Evolutionary conservation across 768 basidiomycete species (phyloP).

Genomic region (Hygrocybe coccinea): DNA sequence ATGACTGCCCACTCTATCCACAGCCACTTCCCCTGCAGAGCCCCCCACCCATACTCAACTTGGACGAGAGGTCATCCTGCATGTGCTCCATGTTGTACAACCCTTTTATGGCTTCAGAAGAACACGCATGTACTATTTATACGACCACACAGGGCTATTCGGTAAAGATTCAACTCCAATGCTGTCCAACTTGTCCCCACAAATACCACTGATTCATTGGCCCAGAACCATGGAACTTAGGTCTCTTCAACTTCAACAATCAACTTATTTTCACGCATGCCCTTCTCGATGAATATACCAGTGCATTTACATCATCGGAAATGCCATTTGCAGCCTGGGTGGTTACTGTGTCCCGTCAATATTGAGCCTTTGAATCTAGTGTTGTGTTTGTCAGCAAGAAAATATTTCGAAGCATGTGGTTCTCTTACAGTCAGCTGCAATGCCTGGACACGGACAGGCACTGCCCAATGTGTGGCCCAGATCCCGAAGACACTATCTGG

Average conservation of each 20-base stretch:
- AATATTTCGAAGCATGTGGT: conserved; percentile 32
- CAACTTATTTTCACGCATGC: conserved; percentile 27
- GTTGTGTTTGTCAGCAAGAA: conserved; percentile 24
- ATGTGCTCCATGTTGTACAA: not conserved
- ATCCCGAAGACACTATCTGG: conserved; percentile 28
- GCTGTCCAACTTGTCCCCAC: conserved; percentile 2
- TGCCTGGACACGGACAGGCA: conserved; percentile 20
- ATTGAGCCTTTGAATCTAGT: conserved; percentile 8
- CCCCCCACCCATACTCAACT: not conserved
- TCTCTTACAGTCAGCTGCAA: conserved; percentile 25
- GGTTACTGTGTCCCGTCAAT: conserved; percentile 18
- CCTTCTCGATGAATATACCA: conserved; percentile 33
- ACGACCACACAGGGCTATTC: not conserved
- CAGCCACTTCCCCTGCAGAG: not conserved
- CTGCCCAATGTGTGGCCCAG: conserved; percentile 25
- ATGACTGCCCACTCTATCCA: not conserved
- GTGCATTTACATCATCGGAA: conserved; percentile 30
- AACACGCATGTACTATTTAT: not conserved
- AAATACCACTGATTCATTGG: conserved; percentile 21
- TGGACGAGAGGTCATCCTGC: not conserved
- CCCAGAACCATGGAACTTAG: conserved; percentile 24
- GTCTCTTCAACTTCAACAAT: conserved; percentile 36
- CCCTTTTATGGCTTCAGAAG: not conserved
- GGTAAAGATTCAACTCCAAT: not conserved
- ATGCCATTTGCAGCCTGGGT: conserved; percentile 32